Conservation (phyloP, 2,329 filamentous ascomycete species). For the Trichoderma pleuroti region DNA sequence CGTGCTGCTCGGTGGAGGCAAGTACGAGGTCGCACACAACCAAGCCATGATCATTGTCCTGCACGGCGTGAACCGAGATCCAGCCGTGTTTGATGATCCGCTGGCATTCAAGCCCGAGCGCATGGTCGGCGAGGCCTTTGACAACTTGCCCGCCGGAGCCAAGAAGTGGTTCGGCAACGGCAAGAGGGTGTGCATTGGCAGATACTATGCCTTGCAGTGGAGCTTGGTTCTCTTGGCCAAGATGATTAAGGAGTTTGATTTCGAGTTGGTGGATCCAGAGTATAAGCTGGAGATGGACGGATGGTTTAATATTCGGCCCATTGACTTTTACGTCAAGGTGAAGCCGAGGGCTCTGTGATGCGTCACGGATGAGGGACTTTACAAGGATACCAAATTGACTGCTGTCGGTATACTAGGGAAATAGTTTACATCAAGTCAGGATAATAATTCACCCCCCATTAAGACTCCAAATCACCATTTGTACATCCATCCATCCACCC, state of each 20-base stretch:
- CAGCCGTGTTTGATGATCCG: constrained; percentile 46
- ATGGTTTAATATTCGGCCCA: constrained; percentile 51
- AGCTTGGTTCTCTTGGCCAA: constrained; percentile 40
- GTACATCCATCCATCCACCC: no score
- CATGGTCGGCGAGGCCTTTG: constrained; percentile 46
- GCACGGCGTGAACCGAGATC: constrained; percentile 49
- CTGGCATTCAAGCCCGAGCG: constrained; percentile 45
- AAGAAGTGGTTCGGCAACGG: constrained; percentile 53
- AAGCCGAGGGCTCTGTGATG: constrained; percentile 32
- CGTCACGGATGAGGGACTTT: neutral
- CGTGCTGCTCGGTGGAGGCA: constrained; percentile 45
- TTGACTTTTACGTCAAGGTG: constrained; percentile 43
- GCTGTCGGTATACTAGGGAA: neutral
- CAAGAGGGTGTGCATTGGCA: constrained; percentile 50
- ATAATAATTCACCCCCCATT: neutral
- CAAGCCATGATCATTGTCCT: constrained; percentile 49
- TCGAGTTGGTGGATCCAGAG: constrained; percentile 39
- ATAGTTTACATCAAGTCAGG: neutral
- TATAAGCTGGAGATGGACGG: constrained; percentile 46
- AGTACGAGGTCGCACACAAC: constrained; percentile 47
- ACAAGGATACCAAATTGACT: neutral
- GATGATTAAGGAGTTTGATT: constrained; percentile 45
- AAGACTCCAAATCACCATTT: neutral
- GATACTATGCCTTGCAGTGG: constrained; percentile 48
- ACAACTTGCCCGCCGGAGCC: constrained; percentile 40